Percentiles rank a stretch among this genome's conserved stretches.
phyloP scores from a whole-genome alignment of 2,329 filamentous ascomycete species.

The Akanthomyces dipterigenus region DNA sequence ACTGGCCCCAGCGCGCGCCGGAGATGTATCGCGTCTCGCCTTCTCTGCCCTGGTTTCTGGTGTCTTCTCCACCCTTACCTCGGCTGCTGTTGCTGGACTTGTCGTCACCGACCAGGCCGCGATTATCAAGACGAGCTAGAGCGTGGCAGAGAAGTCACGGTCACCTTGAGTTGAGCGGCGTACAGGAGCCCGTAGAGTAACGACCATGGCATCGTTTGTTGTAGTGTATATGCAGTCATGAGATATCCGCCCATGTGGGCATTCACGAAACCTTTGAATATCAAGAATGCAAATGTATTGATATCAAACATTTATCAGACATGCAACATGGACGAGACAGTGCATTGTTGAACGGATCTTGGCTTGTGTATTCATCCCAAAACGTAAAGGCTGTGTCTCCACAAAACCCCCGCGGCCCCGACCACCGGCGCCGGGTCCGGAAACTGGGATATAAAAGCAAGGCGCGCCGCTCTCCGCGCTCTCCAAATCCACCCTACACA shows the following conservation, averaged over 20 bases:
- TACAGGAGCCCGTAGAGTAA: background rate
- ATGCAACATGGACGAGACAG: background rate
- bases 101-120: slow-evolving; percentile 50
- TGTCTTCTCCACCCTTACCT: slow-evolving; percentile 71
- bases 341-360: background rate
- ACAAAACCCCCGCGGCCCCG: slow-evolving; percentile 6
- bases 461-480: background rate
- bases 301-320: too few species aligned
- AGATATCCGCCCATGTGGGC: slow-evolving; percentile 2
- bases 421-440: slow-evolving; percentile 5
- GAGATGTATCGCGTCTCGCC: slow-evolving; percentile 69
- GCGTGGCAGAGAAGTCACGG: background rate
- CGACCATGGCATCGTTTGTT: background rate
- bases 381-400: background rate
- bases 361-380: background rate
- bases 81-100: slow-evolving; percentile 70
- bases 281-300: background rate
- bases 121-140: background rate
- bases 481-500: background rate
- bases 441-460: slow-evolving; percentile 2
- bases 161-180: background rate
- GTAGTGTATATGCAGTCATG: slow-evolving; percentile 11
- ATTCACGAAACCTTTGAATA: background rate
- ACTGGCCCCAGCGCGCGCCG: slow-evolving; percentile 65
- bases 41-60: slow-evolving; percentile 72